These are phyloP conservation scores for Dactylonectria estremocensis DNA, from an alignment of 2,329 filamentous ascomycete genomes.

Conservation along the genomic window DNA sequence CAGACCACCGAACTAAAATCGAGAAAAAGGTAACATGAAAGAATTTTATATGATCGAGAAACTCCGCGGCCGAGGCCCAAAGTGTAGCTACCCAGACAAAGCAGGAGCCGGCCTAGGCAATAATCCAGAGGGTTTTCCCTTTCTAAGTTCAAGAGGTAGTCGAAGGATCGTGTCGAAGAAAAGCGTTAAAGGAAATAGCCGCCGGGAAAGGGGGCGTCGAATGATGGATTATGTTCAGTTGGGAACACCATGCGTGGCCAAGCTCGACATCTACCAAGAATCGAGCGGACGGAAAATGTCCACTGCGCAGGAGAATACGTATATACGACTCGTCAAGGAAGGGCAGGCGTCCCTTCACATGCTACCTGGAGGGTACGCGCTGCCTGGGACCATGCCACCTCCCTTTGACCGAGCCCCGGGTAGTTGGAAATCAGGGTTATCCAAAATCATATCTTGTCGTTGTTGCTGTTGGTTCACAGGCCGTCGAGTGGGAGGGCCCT, in stretches of 20 bases:
- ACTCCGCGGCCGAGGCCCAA: conserved; percentile 15
- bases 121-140: conserved; percentile 25
- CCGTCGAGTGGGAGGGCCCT: conserved; percentile 59
- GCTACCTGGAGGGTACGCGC: conserved; percentile 64
- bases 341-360: conserved; percentile 44
- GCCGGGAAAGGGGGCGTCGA: conserved; percentile 18
- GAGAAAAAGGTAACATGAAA: conserved; percentile 21
- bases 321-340: conserved; percentile 11
- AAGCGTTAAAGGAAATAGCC: conserved; percentile 23
- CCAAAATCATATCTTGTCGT: conserved; percentile 81
- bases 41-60: conserved; percentile 26
- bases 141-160: conserved; percentile 23
- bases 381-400: conserved; percentile 66
- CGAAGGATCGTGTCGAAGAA: conserved; percentile 33
- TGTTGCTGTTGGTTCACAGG: conserved; percentile 70
- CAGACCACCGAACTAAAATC: conserved; percentile 15
- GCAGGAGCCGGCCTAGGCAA: conserved; percentile 2
- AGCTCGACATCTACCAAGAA: conserved; percentile 16
- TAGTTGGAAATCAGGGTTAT: conserved; percentile 90
- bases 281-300: not conserved
- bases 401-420: conserved; percentile 61
- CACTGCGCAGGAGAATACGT: conserved; percentile 1
- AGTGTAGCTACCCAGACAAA: conserved; percentile 15
- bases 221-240: conserved; percentile 24
- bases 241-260: conserved; percentile 20